Conservation (phyloP, 2,329 filamentous ascomycete species). For the Fonsecaea multimorphosa region DNA sequence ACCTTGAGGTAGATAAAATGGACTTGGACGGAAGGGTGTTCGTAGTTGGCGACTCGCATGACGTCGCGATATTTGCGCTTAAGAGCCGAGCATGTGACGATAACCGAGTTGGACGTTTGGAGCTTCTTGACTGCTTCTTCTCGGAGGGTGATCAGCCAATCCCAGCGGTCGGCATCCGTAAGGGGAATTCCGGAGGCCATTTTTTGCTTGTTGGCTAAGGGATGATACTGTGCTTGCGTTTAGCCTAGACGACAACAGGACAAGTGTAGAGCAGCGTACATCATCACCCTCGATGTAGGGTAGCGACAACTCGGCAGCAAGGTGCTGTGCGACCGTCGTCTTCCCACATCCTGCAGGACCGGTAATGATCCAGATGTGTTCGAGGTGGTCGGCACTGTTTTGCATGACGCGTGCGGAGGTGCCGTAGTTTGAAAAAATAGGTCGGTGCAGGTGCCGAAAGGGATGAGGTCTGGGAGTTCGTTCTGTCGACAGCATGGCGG, state of each 20-base stretch:
- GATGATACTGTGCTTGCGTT: slow-evolving; percentile 49
- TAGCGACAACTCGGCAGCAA: slow-evolving; percentile 67
- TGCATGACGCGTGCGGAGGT: slow-evolving; percentile 32
- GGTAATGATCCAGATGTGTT: slow-evolving; percentile 81
- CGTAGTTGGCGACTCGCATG: slow-evolving; percentile 79
- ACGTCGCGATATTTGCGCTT: slow-evolving; percentile 98
- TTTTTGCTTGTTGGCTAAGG: slow-evolving; percentile 79
- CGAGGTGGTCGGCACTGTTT: slow-evolving; percentile 43
- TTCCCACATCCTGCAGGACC: slow-evolving; percentile 82
- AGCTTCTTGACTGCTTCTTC: slow-evolving; percentile 61
- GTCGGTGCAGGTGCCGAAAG: slow-evolving; percentile 27
- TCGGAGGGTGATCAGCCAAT: slow-evolving; percentile 85
- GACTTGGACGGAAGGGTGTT: slow-evolving; percentile 72
- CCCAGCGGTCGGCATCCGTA: slow-evolving; percentile 94
- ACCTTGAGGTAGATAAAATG: slow-evolving; percentile 94
- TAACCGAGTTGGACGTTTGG: slow-evolving; percentile 71
- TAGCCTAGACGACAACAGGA: slow-evolving; percentile 25
- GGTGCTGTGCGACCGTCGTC: slow-evolving; percentile 72
- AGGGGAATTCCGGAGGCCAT: slow-evolving; percentile 85
- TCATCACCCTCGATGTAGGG: slow-evolving; percentile 80
- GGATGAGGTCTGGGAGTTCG: slow-evolving; percentile 28
- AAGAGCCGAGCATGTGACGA: slow-evolving; percentile 92
- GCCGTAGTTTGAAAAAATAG: slow-evolving; percentile 16
- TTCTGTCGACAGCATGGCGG: slow-evolving; percentile 51
- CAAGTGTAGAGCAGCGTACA: slow-evolving; percentile 57